phyloP scores from a whole-genome alignment of 129 eudicot species.

The Helichrysum umbraculigerum region DNA sequence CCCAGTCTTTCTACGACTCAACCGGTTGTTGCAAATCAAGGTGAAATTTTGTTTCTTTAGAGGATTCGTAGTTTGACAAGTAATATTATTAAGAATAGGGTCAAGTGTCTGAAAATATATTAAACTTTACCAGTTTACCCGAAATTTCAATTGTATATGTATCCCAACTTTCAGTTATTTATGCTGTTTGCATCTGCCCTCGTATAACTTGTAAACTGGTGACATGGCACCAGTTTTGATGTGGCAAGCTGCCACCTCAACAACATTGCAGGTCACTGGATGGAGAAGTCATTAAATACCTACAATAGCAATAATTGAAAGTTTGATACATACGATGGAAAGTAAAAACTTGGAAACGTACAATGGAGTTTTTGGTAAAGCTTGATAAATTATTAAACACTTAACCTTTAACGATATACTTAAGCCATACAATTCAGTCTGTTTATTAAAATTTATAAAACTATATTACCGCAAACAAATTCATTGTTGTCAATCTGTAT shows the following conservation, averaged over 20 bases:
- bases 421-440: neutral
- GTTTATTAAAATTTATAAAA: conserved; percentile 13
- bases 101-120: neutral
- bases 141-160: neutral
- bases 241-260: neutral
- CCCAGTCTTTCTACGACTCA: conserved; percentile 61
- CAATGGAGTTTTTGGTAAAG: neutral
- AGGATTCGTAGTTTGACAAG: conserved; percentile 6
- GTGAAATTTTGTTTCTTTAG: conserved; percentile 35
- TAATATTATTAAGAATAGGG: neutral
- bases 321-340: neutral
- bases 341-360: neutral
- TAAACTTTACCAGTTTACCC: neutral
- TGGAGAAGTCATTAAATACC: no score
- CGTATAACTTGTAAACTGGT: no score
- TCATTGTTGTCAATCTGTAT: neutral
- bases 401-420: neutral
- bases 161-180: neutral
- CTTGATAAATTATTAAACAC: neutral
- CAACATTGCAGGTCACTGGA: neutral
- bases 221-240: no score
- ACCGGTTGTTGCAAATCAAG: conserved; percentile 56
- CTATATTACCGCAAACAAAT: neutral
- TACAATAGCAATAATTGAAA: neutral
- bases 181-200: neutral